These are phyloP conservation scores for Sclerotinia trifoliorum DNA, from an alignment of 2,329 filamentous ascomycete species.

Conservation along the genomic window DNA sequence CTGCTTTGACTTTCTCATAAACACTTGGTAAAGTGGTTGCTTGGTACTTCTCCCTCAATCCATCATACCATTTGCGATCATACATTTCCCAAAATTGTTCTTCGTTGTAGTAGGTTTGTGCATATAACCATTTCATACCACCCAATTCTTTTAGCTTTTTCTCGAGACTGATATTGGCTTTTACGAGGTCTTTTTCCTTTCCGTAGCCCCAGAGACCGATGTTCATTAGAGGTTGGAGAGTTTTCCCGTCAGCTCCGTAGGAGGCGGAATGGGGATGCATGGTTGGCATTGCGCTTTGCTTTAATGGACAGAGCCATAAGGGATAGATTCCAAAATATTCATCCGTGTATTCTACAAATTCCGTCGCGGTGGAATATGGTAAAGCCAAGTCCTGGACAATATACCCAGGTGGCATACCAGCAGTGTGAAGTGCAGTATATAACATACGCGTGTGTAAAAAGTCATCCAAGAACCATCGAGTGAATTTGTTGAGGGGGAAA, in stretches of 20 bases:
- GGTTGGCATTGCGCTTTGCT: slow-evolving; percentile 39
- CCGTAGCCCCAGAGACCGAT: slow-evolving; percentile 85
- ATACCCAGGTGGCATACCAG: slow-evolving; percentile 53
- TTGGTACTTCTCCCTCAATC: slow-evolving; percentile 59
- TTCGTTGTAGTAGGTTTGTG: slow-evolving; percentile 79
- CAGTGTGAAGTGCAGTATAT: slow-evolving; percentile 61
- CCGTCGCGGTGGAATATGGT: slow-evolving; percentile 50
- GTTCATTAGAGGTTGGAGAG: slow-evolving; percentile 53
- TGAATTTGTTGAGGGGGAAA: slow-evolving; percentile 58
- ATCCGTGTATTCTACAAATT: slow-evolving; percentile 54
- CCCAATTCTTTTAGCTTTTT: slow-evolving; percentile 64
- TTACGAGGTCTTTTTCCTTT: slow-evolving; percentile 61
- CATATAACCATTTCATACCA: slow-evolving; percentile 85
- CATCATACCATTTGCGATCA: slow-evolving; percentile 59
- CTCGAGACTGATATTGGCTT: slow-evolving; percentile 70
- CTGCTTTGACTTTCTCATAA: slow-evolving; percentile 66
- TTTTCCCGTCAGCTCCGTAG: slow-evolving; percentile 34
- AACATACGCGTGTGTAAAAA: slow-evolving; percentile 62
- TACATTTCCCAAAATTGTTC: slow-evolving; percentile 68
- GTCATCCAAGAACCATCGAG: slow-evolving; percentile 57
- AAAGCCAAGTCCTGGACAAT: slow-evolving; percentile 64
- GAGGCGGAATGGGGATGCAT: slow-evolving; percentile 38
- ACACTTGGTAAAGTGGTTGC: slow-evolving; percentile 63
- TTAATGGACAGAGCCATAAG: slow-evolving; percentile 58
- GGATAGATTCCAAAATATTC: slow-evolving; percentile 50